Evolutionary conservation across 2,329 filamentous ascomycete species (phyloP), one percentile per base, ranked within the genome.

Genomic region (Ramularia endophylla): DNA sequence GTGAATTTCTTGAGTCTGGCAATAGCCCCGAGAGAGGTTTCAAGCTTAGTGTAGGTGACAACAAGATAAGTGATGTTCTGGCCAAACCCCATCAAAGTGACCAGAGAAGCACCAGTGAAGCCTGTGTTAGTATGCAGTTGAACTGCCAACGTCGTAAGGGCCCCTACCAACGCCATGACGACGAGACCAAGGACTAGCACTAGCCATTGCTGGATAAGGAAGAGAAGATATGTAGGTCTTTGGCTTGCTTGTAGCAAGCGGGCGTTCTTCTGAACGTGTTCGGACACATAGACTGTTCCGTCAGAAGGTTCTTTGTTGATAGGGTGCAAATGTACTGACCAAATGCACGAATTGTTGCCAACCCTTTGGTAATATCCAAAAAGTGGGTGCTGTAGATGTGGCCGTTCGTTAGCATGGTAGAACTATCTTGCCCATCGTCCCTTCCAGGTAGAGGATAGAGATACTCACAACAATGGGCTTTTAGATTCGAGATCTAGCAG

Each of bases 11-110:
- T 74, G 46, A 79, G 66, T 16, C 77, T 66, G 4, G 70, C 65
- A 7, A 81, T 68, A 8, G 75, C 75, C 6, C 77, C 77, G 32
- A 81, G 69, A 27, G 71, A 69, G 0, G 75, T 80, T 49, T 81
- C 77, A 12, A 45, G 7, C 15, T 5, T 16, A 6, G 42, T 45
- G 37, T 33, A 45, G 15, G 30, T 19, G 9, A 27, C 20, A 13
- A 45, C 28, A n/a, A 41, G 15, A 9, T 13, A 25, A 1, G 19
- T 19, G 8, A 41, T 20, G 13, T 33, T 19, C 17, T 11, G 8
- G 8, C 28, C 38, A 15, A 45, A 38, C 1, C 20, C 36, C 8
- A 27, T 18, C 8, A 42, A 9, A 16, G 31, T 37, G 12, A 20
- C 27, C 27, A 42, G 32, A 18, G 41, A 35, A 7, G 29, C 8